Conservation (phyloP, 441 rosid species). For the Pelargonium cotyledonis region DNA sequence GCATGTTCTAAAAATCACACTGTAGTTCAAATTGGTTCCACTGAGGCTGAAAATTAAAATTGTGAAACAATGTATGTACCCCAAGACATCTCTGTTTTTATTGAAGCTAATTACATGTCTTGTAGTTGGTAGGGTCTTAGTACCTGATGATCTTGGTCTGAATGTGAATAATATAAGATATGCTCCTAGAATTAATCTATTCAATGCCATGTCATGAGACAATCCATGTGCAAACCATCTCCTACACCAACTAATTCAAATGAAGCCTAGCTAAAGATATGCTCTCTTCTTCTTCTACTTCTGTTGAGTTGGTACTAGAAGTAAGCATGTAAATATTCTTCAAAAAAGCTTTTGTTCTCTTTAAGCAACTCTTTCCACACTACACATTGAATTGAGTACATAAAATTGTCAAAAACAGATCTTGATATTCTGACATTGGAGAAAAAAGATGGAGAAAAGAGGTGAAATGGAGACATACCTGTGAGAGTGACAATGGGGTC, state of each 20-base stretch:
- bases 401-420: neutral
- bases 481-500: constrained; percentile 38
- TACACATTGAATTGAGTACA: constrained; percentile 15
- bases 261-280: neutral
- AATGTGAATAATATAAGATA: neutral
- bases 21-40: too few relatives aligned
- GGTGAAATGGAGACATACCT: constrained; percentile 18
- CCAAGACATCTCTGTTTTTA: too few relatives aligned
- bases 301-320: constrained; percentile 16
- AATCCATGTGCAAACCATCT: neutral
- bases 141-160: neutral
- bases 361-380: constrained; percentile 48
- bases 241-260: neutral
- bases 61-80: too few relatives aligned
- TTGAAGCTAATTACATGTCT: too few relatives aligned
- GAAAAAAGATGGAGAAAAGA: neutral
- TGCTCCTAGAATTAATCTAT: neutral
- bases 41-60: too few relatives aligned
- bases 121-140: neutral
- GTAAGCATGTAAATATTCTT: constrained; percentile 29
- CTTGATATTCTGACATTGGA: too few relatives aligned
- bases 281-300: neutral
- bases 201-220: neutral
- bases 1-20: too few relatives aligned
- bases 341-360: constrained; percentile 43